Conservation (phyloP, 495 filamentous ascomycete species). For the Daldinia grandis region DNA sequence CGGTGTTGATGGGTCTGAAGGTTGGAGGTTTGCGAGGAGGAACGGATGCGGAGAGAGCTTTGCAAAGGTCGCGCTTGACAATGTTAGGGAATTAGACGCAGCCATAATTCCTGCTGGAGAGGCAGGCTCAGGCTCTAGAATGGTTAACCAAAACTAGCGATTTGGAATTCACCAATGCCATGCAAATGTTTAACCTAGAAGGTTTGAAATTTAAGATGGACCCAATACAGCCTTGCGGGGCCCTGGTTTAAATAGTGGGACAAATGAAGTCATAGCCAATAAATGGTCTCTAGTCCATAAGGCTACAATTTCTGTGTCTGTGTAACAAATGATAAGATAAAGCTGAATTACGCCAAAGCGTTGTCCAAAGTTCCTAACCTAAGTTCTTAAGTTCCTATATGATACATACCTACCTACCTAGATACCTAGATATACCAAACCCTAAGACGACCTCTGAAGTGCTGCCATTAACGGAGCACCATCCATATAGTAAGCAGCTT, state of each 20-base stretch:
- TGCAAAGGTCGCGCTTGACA: constrained; percentile 84
- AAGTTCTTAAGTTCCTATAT: not conserved
- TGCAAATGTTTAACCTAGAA: constrained; percentile 7
- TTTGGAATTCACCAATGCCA: constrained; percentile 6
- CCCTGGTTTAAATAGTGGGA: constrained; percentile 6
- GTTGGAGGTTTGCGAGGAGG: constrained; percentile 85
- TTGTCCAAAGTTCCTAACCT: too few relatives aligned
- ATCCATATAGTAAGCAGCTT: constrained; percentile 34
- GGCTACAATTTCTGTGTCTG: constrained; percentile 13
- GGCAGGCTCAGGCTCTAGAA: not conserved
- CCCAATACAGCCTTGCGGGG: constrained; percentile 34
- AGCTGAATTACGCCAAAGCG: constrained; percentile 1
- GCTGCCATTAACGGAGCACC: constrained; percentile 23
- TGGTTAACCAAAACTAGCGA: not conserved
- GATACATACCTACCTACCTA: too few relatives aligned
- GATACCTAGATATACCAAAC: too few relatives aligned
- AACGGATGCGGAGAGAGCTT: constrained; percentile 88
- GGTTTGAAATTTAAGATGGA: constrained; percentile 38
- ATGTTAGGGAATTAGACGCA: constrained; percentile 60
- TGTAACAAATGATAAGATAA: constrained; percentile 34
- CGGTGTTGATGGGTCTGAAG: constrained; percentile 60
- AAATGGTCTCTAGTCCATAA: not conserved
- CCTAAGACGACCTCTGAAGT: constrained; percentile 28
- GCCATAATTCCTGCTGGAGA: constrained; percentile 35
- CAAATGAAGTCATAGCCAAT: constrained; percentile 12